Percentiles rank a stretch among this genome's conserved stretches.
Evolutionary conservation across 1,284 basidiomycete species (phyloP).

Genomic region (Cystobasidium pallidum): DNA sequence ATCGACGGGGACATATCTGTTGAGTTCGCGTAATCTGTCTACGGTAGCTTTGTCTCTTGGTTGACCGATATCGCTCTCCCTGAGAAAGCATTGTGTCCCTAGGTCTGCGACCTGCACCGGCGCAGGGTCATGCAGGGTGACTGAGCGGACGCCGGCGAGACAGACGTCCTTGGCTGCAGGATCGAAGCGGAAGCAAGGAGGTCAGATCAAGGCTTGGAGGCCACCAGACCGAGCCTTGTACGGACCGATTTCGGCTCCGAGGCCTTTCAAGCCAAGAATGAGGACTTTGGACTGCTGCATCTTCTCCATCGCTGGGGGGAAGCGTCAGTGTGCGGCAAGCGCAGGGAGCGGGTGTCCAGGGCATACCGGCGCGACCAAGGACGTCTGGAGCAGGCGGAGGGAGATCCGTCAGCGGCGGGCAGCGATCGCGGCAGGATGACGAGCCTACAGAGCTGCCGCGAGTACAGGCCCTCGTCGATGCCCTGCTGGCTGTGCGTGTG

Average conservation of each 20-base stretch:
- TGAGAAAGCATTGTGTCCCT: conserved; percentile 94
- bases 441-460: conserved; percentile 82
- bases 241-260: conserved; percentile 94
- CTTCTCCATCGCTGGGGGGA: conserved; percentile 81
- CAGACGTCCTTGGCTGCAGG: conserved; percentile 89
- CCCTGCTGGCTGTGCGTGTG: neutral
- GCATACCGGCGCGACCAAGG: conserved; percentile 87
- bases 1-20: conserved; percentile 92
- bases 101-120: conserved; percentile 84
- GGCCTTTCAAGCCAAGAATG: conserved; percentile 87
- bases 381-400: conserved; percentile 63
- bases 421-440: conserved; percentile 9
- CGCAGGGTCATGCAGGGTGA: conserved; percentile 93
- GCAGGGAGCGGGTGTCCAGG: neutral
- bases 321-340: neutral
- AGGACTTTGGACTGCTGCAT: conserved; percentile 98
- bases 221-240: too few relatives aligned
- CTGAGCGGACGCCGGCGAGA: conserved; percentile 96
- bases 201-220: too few relatives aligned
- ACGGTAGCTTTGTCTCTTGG: conserved; percentile 82
- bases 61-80: conserved; percentile 82
- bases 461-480: conserved; percentile 67
- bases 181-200: neutral
- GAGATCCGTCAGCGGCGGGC: neutral
- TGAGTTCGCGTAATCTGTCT: conserved; percentile 90